A percentile compares a stretch with the other conserved stretches of the same genome.
These are phyloP conservation scores for Tolypocladium cylindrosporum DNA, from an alignment of 2,329 filamentous ascomycete genomes.

Conservation along the genomic window DNA sequence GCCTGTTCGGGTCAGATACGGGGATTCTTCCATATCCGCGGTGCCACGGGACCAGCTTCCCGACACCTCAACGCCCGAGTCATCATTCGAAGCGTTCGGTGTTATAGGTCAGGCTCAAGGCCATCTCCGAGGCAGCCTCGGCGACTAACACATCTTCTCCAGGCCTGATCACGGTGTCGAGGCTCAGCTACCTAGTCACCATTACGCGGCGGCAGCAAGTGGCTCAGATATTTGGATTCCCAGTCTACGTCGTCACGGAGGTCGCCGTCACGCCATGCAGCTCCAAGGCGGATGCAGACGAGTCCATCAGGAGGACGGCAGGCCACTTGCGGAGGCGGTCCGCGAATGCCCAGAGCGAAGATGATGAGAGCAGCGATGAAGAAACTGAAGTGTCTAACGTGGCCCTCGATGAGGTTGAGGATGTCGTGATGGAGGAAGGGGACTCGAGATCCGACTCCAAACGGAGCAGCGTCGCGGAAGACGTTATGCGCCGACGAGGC, in stretches of 20 bases:
- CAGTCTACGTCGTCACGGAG: slow-evolving; percentile 80
- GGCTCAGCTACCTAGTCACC: slow-evolving; percentile 72
- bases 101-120: slow-evolving; percentile 38
- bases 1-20: slow-evolving; percentile 62
- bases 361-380: slow-evolving; percentile 39
- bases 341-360: slow-evolving; percentile 29
- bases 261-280: slow-evolving; percentile 83
- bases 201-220: slow-evolving; percentile 83
- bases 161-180: slow-evolving; percentile 81
- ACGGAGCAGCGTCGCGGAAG: slow-evolving; percentile 65
- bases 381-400: slow-evolving; percentile 23
- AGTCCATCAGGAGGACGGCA: slow-evolving; percentile 56
- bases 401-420: slow-evolving; percentile 35
- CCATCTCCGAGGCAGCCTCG: not conserved
- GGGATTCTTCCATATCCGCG: slow-evolving; percentile 37
- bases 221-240: slow-evolving; percentile 71
- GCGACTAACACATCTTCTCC: not conserved
- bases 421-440: slow-evolving; percentile 21
- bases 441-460: slow-evolving; percentile 21
- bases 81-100: slow-evolving; percentile 50
- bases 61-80: slow-evolving; percentile 32
- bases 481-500: slow-evolving; percentile 76
- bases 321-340: slow-evolving; percentile 26
- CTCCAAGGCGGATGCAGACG: slow-evolving; percentile 63
- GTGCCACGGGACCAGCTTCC: slow-evolving; percentile 33